Evolutionary conservation across 2,329 filamentous ascomycete genomes (phyloP).

Genomic region (Diaporthe humulicola): DNA sequence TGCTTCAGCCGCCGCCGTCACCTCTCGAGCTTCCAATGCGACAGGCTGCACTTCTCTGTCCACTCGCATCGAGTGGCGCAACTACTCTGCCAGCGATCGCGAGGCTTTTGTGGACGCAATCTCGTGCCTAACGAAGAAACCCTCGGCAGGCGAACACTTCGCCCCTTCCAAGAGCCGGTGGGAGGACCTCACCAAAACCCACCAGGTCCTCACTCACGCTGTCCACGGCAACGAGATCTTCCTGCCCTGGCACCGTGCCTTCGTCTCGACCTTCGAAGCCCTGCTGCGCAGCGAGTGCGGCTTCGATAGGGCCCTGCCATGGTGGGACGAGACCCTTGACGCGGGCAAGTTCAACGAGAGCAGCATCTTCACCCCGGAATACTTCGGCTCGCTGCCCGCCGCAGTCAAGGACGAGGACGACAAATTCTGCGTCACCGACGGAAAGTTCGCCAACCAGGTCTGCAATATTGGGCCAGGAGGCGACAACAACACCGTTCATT

Average conservation of each 20-base stretch:
- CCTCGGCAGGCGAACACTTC: constrained; percentile 45
- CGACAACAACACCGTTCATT: background rate
- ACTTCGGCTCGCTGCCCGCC: constrained; percentile 13
- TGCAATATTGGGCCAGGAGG: constrained; percentile 33
- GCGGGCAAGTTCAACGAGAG: constrained; percentile 28
- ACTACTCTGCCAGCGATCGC: constrained; percentile 48
- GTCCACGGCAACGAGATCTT: constrained; percentile 47
- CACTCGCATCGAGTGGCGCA: constrained; percentile 49
- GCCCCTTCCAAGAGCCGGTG: constrained; percentile 47
- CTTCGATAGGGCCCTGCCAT: constrained; percentile 19
- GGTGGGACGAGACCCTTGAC: constrained; percentile 36
- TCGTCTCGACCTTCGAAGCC: constrained; percentile 32
- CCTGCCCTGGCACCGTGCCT: constrained; percentile 33
- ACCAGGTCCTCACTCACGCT: constrained; percentile 49
- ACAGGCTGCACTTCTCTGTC: constrained; percentile 10
- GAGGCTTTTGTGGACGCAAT: constrained; percentile 47
- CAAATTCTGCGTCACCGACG: constrained; percentile 25
- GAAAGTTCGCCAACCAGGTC: constrained; percentile 3
- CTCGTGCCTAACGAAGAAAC: constrained; percentile 47
- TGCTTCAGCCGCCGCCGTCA: background rate
- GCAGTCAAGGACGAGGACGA: background rate
- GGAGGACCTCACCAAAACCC: constrained; percentile 50
- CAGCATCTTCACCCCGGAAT: constrained; percentile 22
- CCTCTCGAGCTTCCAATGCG: background rate
- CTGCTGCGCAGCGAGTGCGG: constrained; percentile 30